Evolutionary conservation across 2,329 filamentous ascomycete genomes (phyloP).

Genomic region (Xylariaceae sp.): DNA sequence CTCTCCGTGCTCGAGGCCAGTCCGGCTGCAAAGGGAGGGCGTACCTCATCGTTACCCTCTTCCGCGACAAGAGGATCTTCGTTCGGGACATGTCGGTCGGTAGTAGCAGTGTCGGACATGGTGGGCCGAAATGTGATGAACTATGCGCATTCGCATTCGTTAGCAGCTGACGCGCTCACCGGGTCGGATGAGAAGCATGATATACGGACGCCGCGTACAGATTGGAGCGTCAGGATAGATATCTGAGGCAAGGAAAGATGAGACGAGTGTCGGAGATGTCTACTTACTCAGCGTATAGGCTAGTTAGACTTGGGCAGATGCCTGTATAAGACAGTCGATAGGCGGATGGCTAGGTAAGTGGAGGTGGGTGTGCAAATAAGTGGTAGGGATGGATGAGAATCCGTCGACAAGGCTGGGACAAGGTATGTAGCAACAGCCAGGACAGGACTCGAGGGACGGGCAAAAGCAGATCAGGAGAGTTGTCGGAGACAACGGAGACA

Average conservation of each 20-base stretch:
- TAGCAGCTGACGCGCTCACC: conserved; percentile 1
- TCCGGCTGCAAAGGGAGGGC: conserved; percentile 20
- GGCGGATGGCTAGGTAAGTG: background rate
- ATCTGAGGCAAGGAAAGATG: background rate
- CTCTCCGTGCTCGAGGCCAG: background rate
- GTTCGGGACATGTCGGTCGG: conserved; percentile 25
- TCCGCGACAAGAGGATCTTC: conserved; percentile 35
- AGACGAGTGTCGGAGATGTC: background rate
- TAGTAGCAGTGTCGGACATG: conserved; percentile 28
- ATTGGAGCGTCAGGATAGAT: background rate
- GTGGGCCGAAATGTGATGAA: background rate
- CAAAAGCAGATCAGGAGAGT: background rate
- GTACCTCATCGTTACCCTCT: conserved; percentile 45
- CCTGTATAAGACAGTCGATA: background rate
- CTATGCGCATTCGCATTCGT: conserved; percentile 5
- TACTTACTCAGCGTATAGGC: conserved; percentile 5
- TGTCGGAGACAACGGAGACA: background rate
- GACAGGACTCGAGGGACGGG: background rate
- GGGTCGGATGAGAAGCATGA: background rate
- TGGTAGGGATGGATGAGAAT: background rate
- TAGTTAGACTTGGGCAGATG: background rate
- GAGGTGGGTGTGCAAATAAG: background rate
- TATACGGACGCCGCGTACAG: background rate
- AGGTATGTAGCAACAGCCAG: background rate
- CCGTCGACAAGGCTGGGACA: background rate